phyloP scores from a whole-genome alignment of 495 filamentous ascomycete species.

The Penicillium tannophilum region DNA sequence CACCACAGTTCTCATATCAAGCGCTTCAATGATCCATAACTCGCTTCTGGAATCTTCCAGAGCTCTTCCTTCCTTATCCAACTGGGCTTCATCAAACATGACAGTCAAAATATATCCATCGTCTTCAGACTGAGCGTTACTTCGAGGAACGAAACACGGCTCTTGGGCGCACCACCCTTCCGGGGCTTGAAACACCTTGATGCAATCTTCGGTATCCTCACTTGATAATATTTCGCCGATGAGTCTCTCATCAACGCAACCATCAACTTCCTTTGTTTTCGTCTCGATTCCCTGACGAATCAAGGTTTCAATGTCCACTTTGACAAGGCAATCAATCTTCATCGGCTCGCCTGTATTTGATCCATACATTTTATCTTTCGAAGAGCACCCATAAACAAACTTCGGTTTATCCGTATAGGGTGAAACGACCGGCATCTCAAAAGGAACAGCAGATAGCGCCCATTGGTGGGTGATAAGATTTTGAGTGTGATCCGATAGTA shows the following conservation, averaged over 20 bases:
- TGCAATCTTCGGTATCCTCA: constrained; percentile 8
- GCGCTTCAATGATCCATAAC: constrained; percentile 11
- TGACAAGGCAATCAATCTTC: constrained; percentile 13
- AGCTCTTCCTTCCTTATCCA: constrained; percentile 5
- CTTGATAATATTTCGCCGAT: constrained; percentile 3
- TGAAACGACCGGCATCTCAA: constrained; percentile 15
- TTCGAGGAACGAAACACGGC: constrained; percentile 10
- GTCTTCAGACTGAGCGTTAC: constrained; percentile 3
- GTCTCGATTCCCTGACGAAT: constrained; percentile 6
- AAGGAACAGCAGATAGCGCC: constrained; percentile 10
- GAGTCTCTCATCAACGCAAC: constrained; percentile 10
- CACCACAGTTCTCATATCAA: constrained; percentile 10
- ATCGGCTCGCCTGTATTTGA: constrained; percentile 8
- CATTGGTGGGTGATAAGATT: constrained; percentile 5
- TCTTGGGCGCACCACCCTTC: constrained; percentile 14
- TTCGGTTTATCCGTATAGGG: neutral
- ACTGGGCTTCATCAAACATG: constrained; percentile 15
- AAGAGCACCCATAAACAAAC: constrained; percentile 14
- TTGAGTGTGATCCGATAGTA: constrained; percentile 2
- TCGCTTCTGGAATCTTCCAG: constrained; percentile 4
- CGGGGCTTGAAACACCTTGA: constrained; percentile 11
- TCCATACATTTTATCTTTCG: constrained; percentile 8
- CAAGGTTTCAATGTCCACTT: constrained; percentile 7
- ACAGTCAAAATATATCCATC: constrained; percentile 13
- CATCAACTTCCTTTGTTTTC: neutral